phyloP scores from a whole-genome alignment of 2,329 filamentous ascomycete genomes.

The Colletotrichum sp. region DNA sequence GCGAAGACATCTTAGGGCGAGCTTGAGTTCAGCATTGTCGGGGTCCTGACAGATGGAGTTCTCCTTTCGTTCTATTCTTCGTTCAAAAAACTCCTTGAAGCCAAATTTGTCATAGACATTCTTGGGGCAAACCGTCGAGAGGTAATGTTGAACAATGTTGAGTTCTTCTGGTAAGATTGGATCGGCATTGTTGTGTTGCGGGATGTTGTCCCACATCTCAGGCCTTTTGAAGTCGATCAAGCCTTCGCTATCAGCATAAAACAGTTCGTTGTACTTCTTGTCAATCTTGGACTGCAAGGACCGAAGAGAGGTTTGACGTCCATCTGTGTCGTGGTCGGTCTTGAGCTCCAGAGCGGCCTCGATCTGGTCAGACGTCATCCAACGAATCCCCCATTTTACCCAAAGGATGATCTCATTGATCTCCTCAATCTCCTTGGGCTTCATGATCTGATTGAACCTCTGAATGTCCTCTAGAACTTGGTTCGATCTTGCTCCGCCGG shows the following conservation, averaged over 20 bases:
- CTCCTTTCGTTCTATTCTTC: slow-evolving; percentile 31
- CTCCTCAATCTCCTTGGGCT: slow-evolving; percentile 37
- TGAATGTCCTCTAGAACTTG: slow-evolving; percentile 37
- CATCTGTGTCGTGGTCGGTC: not conserved
- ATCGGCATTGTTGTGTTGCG: not conserved
- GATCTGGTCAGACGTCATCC: slow-evolving; percentile 28
- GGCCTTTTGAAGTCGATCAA: not conserved
- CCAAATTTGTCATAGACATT: slow-evolving; percentile 35
- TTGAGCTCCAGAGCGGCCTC: slow-evolving; percentile 22
- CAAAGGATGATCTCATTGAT: slow-evolving; percentile 43
- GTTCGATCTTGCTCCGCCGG: slow-evolving; percentile 31
- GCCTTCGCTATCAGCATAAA: not conserved
- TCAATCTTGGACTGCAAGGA: not conserved
- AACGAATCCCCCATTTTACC: slow-evolving; percentile 29
- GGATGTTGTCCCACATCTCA: not conserved
- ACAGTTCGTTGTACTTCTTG: not conserved
- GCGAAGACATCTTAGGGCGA: slow-evolving; percentile 16
- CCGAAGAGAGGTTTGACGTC: not conserved
- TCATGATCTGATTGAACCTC: slow-evolving; percentile 33
- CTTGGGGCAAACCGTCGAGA: slow-evolving; percentile 34
- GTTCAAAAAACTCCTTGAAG: slow-evolving; percentile 36
- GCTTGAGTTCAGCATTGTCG: slow-evolving; percentile 33
- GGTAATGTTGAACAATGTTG: slow-evolving; percentile 26
- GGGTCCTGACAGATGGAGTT: slow-evolving; percentile 33
- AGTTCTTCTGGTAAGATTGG: not conserved